These are phyloP conservation scores for Penicillium sp. DNA, from an alignment of 2,329 filamentous ascomycete genomes.

Conservation along the genomic window DNA sequence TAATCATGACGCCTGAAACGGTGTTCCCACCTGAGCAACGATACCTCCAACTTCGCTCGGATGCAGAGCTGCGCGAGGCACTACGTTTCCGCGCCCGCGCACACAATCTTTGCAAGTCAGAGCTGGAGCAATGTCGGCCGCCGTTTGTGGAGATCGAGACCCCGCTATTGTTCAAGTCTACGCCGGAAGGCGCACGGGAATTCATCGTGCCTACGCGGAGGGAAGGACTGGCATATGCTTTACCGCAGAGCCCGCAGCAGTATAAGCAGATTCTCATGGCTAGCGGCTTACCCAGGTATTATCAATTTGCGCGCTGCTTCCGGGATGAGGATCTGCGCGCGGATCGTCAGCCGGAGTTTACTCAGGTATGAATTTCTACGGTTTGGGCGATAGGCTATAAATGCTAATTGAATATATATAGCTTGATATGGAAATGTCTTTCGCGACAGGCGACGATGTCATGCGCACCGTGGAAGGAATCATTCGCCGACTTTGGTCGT, in stretches of 20 bases:
- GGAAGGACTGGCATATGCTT: constrained; percentile 75
- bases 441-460: constrained; percentile 69
- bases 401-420: constrained; percentile 35
- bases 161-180: constrained; percentile 93
- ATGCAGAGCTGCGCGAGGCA: constrained; percentile 63
- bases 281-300: constrained; percentile 77
- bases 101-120: constrained; percentile 52
- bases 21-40: constrained; percentile 72
- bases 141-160: constrained; percentile 81
- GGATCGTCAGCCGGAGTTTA: constrained; percentile 95
- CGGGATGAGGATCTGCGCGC: constrained; percentile 90
- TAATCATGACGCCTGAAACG: constrained; percentile 72
- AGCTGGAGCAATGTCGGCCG: constrained; percentile 53
- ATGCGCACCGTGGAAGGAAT: constrained; percentile 58
- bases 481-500: constrained; percentile 55
- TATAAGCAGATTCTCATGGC: constrained; percentile 99
- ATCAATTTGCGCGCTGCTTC: constrained; percentile 92
- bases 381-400: not conserved
- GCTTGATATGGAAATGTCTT: constrained; percentile 93
- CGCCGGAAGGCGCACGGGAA: constrained; percentile 89
- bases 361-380: constrained; percentile 59
- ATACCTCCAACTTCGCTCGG: constrained; percentile 81
- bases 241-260: constrained; percentile 95
- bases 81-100: constrained; percentile 68
- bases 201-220: constrained; percentile 86